Evolutionary conservation across 306 rosid species (phyloP), one percentile per base, ranked within the genome.

Genomic region (Ammopiptanthus mongolicus): DNA sequence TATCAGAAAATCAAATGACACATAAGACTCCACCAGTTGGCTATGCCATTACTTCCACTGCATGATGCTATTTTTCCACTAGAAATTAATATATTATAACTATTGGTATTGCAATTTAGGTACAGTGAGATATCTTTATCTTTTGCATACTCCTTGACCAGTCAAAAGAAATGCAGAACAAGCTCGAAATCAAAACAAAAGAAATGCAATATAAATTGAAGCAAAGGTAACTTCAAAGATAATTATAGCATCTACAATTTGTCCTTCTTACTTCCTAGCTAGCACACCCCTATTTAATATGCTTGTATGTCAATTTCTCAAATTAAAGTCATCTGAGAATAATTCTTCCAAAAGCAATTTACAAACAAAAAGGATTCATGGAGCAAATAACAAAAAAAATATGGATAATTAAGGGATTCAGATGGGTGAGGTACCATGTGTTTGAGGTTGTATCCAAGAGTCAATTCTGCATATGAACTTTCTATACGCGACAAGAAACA

Each of bases 381-480:
- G 46, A 63, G 73, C 23, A 75, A 14, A 52, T 56, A 64, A 66
- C 37, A 69, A 31, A 29, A 67, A 37, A 53, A 17, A 60, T 14
- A 70, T 15, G 57, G 44, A 25, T 62, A 48, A 73, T 39, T 61
- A 13, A 44, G 50, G 78, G 33, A 69, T 10, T 77, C 29, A 63
- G 69, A 41, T 58, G 29, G 29, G 73, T 17, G 31, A 67, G 66
- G 50, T 90, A 95, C 99, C 97, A 95, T 95, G 21, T 84, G 74
- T 77, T 80, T 86, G 78, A 91, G 96, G 88, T 89, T 91, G 87
- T 88, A 91, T 76, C 91, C 97, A 55, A 94, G 73, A 60, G 94
- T 89, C 77, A 93, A 62, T 82, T 95, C 92, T 48, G 91, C 97
- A 39, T 19, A 82, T 17, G 88, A 75, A 62, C 87, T 87, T 69